A percentile compares a stretch with the other conserved stretches of the same genome.
Conservation (phyloP, 106 monocot genomes). For the Allium sativum region DNA sequence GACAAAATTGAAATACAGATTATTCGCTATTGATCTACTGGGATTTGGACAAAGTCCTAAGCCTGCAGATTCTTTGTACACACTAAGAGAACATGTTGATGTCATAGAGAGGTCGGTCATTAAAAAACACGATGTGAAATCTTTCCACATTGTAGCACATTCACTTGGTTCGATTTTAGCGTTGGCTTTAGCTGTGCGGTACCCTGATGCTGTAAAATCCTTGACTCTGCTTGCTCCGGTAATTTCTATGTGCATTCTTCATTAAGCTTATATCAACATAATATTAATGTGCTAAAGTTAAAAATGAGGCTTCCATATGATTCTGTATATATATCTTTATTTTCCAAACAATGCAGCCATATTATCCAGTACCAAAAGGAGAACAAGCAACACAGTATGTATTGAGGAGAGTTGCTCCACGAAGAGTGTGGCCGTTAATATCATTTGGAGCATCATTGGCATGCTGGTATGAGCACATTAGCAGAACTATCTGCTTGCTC, state of each 20-base stretch:
- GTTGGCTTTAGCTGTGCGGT: conserved; percentile 65
- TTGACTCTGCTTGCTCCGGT: conserved; percentile 79
- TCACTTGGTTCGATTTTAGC: conserved; percentile 80
- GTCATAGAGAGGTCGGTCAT: conserved; percentile 80
- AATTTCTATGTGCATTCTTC: not conserved
- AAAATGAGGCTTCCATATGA: no score
- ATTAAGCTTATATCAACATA: no score
- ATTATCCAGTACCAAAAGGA: conserved; percentile 52
- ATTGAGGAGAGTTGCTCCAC: conserved; percentile 64
- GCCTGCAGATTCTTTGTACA: conserved; percentile 83
- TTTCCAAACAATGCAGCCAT: conserved; percentile 33
- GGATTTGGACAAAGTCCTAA: conserved; percentile 90
- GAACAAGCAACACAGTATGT: conserved; percentile 51
- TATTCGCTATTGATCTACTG: conserved; percentile 70
- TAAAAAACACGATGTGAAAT: conserved; percentile 26
- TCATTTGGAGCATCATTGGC: conserved; percentile 76
- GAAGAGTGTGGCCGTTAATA: conserved; percentile 72
- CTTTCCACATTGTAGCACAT: conserved; percentile 77
- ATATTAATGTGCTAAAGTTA: no score
- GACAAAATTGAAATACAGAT: conserved; percentile 37
- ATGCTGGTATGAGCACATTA: conserved; percentile 95
- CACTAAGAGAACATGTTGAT: conserved; percentile 67
- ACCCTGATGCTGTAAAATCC: conserved; percentile 59
- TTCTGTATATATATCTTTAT: no score
- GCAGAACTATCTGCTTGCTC: conserved; percentile 65